Base-by-base conservation (phyloP, 805 yeast species). In the Kurtzmaniella fragi region DNA sequence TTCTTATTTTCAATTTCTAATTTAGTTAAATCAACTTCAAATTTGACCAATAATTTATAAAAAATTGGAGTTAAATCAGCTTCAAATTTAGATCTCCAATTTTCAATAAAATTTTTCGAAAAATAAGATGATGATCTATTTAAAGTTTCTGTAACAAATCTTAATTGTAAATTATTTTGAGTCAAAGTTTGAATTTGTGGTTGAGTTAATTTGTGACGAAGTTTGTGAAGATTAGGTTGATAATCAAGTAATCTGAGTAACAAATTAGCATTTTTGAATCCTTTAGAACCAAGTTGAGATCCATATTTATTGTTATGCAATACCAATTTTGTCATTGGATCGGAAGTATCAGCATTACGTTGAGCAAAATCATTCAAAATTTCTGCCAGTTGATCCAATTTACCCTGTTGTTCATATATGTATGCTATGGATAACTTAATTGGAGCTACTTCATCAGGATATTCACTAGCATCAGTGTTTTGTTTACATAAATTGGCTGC, bases 351-450 rank as follows among this genome's bases (percentile, higher is more conserved):
- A 28, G 54, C 37, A 13, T 64, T 64, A 8, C 25, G 25, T 20
- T 20, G 25, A 8, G 25, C 25, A 9, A 70, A 45, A 2, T 53
- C 46, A 3, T 62, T 49, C 37, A 78, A 59, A 3, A 77, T 56
- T 2, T 49, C 41, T 6, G 30, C 14, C 14, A 13, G 30, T 28
- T 12, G 30, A 11, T 28, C n/a, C 30, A 28, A 11, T 13, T 28
- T 28, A 6, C 73, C 73, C 29, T 46, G 43, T 5, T 47, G 27
- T 35, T 68, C 71, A 38, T 75, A 59, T 14, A 76, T 73, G 48
- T 72, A 81, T 2, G 85, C 81, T 25, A 73, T 73, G 46, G 84
- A 83, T 32, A 80, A 55, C 42, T 70, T 56, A 15, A 82, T 82
- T 17, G 91, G 84, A 25, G 74, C 66, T n/a, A 77, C 52, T 50